Evolutionary conservation across 768 basidiomycete species (phyloP).

Genomic region (Leccinum aurantiacum): DNA sequence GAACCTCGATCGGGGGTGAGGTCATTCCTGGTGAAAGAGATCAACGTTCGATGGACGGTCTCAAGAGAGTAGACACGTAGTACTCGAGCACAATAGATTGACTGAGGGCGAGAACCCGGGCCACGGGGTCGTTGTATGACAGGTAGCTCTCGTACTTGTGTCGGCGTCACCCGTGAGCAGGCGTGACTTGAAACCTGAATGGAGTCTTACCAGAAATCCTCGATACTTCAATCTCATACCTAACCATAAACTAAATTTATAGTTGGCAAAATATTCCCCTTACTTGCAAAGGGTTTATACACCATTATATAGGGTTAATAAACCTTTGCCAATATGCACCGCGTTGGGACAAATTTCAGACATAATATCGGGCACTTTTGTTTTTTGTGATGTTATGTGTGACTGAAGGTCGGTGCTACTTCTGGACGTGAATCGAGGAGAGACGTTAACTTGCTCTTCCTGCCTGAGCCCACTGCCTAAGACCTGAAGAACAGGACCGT

Average conservation of each 20-base stretch:
- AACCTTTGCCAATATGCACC: too few species aligned
- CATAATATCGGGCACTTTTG: too few species aligned
- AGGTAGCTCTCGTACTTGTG: slow-evolving; percentile 37
- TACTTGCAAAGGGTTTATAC: too few species aligned
- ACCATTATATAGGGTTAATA: too few species aligned
- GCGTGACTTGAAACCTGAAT: not conserved
- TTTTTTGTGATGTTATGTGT: too few species aligned
- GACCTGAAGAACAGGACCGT: slow-evolving; percentile 75
- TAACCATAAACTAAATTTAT: too few species aligned
- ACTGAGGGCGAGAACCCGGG: slow-evolving; percentile 79
- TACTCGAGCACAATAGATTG: slow-evolving; percentile 98
- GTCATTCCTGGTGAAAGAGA: slow-evolving; percentile 62
- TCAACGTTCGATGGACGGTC: not conserved
- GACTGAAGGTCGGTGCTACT: slow-evolving; percentile 1
- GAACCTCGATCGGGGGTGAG: slow-evolving; percentile 82
- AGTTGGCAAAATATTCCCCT: too few species aligned
- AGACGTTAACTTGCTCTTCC: slow-evolving; percentile 62
- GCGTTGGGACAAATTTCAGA: too few species aligned
- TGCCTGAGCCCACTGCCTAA: slow-evolving; percentile 70
- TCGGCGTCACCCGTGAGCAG: not conserved
- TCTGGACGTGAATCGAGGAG: not conserved
- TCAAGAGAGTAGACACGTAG: slow-evolving; percentile 39
- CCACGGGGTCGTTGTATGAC: slow-evolving; percentile 82
- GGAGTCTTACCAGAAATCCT: slow-evolving; percentile 84
- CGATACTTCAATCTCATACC: slow-evolving; percentile 33